Conservation (phyloP, 805 yeast species). For the Lipomyces spencermartinsiae region DNA sequence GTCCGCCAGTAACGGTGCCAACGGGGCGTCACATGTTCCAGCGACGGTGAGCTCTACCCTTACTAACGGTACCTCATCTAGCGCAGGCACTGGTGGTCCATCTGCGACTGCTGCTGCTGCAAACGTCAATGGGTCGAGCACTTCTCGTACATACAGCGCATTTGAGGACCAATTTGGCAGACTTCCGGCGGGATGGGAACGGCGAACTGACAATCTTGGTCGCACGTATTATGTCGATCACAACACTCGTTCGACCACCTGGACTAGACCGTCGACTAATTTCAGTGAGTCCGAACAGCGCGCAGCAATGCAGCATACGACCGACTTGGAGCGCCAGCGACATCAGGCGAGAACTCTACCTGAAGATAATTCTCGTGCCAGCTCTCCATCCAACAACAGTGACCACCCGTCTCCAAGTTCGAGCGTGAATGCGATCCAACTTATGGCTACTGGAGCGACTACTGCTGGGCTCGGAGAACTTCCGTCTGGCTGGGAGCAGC, state of each 20-base stretch:
- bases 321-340: constrained; percentile 88
- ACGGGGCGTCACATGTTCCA: constrained; percentile 19
- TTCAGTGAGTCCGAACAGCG: constrained; percentile 76
- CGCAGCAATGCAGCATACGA: constrained; percentile 55
- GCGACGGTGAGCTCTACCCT: constrained; percentile 37
- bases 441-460: constrained; percentile 83
- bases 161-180: constrained; percentile 97
- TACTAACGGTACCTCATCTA: constrained; percentile 31
- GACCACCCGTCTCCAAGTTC: constrained; percentile 20
- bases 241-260: constrained; percentile 96
- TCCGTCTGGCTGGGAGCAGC: constrained; percentile 99
- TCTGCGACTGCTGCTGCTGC: constrained; percentile 41
- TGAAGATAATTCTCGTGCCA: constrained; percentile 59
- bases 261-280: constrained; percentile 93
- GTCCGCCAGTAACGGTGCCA: constrained; percentile 23
- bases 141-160: constrained; percentile 76
- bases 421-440: constrained; percentile 47
- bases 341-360: constrained; percentile 91
- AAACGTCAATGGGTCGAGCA: constrained; percentile 21
- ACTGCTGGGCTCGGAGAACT: constrained; percentile 96
- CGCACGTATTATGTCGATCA: constrained; percentile 98
- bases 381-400: constrained; percentile 32
- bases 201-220: constrained; percentile 96
- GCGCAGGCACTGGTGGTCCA: constrained; percentile 38
- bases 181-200: constrained; percentile 98